A percentile compares a stretch with the other conserved stretches of the same genome.
These are phyloP conservation scores for Podila verticillata DNA, from an alignment of 192 early-diverging fungal genomes.

Conservation along the genomic window DNA sequence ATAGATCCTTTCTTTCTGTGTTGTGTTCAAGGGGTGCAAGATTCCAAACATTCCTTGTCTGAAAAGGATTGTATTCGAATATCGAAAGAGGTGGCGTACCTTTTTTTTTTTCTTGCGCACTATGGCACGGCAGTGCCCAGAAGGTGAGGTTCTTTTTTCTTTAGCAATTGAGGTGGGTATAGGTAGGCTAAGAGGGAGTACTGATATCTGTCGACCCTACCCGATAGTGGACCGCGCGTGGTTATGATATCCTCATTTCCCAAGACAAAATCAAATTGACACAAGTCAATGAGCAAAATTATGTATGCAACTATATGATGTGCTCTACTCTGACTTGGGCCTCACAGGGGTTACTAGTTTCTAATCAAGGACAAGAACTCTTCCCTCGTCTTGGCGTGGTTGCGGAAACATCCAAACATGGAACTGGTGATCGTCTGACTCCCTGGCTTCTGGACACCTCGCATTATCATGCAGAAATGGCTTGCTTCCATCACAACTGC, in stretches of 20 bases:
- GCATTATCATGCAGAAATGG: constrained; percentile 98
- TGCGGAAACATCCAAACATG: constrained; percentile 95
- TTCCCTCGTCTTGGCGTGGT: constrained; percentile 92
- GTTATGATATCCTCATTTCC: too few species aligned
- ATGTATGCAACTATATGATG: too few species aligned
- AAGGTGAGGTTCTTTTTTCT: too few species aligned
- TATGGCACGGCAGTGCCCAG: too few species aligned
- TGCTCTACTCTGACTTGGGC: too few species aligned
- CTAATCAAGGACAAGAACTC: constrained; percentile 92
- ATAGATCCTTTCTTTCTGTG: neutral
- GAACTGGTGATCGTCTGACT: constrained; percentile 94
- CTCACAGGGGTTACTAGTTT: constrained; percentile 6
- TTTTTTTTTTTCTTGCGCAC: too few species aligned
- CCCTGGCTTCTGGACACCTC: constrained; percentile 98
- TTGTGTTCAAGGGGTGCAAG: constrained; percentile 7
- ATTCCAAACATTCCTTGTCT: constrained; percentile 38
- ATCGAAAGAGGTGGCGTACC: neutral
- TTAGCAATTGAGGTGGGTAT: too few species aligned
- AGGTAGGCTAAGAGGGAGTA: too few species aligned
- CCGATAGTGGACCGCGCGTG: too few species aligned
- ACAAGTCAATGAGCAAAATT: too few species aligned
- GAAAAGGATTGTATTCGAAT: neutral
- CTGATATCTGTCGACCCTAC: too few species aligned
- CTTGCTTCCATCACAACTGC: constrained; percentile 98
- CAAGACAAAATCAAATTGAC: too few species aligned